Evolutionary conservation across 2,329 filamentous ascomycete species (phyloP), one percentile per base, ranked within the genome.

Genomic region (Hypoxylon sp.): DNA sequence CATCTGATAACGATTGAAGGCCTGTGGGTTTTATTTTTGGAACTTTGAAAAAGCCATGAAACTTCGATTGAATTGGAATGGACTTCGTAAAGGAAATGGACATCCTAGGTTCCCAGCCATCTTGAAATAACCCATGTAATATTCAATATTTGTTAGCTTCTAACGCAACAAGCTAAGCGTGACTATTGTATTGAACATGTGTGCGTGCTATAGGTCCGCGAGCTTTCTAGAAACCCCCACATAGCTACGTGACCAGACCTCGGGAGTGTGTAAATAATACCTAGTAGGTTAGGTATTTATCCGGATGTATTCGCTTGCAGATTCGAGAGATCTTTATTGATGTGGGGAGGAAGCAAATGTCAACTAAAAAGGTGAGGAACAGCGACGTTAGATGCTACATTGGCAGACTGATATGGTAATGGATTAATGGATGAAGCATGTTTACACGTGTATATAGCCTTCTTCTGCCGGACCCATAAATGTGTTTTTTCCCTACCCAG

Each of bases 241-340:
- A 62, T 41, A 41, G 36, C 34, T 28, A 59, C 11, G 56, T 59
- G 56, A 59, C 48, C 25, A 23, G 41, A 59, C 36, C n/a, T n/a
- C n/a, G n/a, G n/a, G n/a, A n/a, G n/a, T n/a, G n/a, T 52, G 32
- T 59, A 57, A 32, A 53, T 10, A 38, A 6, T 46, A 57, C 25
- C 59, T 32, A 38, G 4, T 17, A 38, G n/a, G 38, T 43, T 17
- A 38, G n/a, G 38, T 43, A 70, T 70, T 65, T 70, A 70, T 46
- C 65, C 65, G 68, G 65, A 50, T 61, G 61, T 43, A 65, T 38
- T 68, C 61, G 58, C 60, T 43, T 60, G 55, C 52, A 62, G 60
- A 55, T 52, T 62, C 38, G 43, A 38, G 36, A 53, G 34, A 51
- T 41, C 17, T 51, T 43, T 46, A 23, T 34, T 55, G 11, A 32